These are phyloP conservation scores for Macrophomina tecta DNA, from an alignment of 2,329 filamentous ascomycete species.

Conservation along the genomic window DNA sequence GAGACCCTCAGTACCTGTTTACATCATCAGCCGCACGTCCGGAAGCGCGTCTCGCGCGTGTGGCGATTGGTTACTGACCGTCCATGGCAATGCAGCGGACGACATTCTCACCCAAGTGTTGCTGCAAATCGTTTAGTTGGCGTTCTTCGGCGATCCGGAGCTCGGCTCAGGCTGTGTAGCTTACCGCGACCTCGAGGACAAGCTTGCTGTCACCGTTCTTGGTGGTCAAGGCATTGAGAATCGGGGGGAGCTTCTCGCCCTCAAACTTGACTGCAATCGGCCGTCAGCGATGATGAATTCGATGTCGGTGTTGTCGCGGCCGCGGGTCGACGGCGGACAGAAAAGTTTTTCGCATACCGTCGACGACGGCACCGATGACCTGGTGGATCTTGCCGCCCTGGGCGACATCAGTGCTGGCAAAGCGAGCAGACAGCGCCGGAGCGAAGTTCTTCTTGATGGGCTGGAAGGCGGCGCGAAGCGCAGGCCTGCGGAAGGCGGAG, in stretches of 20 bases:
- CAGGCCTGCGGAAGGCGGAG: constrained; percentile 63
- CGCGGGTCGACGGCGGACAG: constrained; percentile 26
- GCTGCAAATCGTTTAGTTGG: constrained; percentile 60
- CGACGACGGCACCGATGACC: constrained; percentile 99
- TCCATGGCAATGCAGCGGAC: constrained; percentile 99
- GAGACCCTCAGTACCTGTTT: constrained; percentile 95
- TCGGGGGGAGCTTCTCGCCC: constrained; percentile 87
- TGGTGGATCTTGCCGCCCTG: constrained; percentile 71
- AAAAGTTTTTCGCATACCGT: constrained; percentile 71
- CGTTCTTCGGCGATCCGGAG: constrained; percentile 29
- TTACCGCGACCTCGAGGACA: constrained; percentile 94
- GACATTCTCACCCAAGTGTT: constrained; percentile 99
- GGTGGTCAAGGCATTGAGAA: constrained; percentile 96
- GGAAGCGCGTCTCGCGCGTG: constrained; percentile 15
- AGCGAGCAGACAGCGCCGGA: constrained; percentile 65
- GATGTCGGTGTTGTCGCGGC: constrained; percentile 28
- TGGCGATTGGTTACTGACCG: constrained; percentile 65
- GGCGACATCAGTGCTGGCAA: constrained; percentile 64
- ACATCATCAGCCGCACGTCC: constrained; percentile 32
- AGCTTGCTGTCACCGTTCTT: constrained; percentile 93
- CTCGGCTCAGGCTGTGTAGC: constrained; percentile 26
- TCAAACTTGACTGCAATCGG: constrained; percentile 89
- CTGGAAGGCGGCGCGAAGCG: constrained; percentile 55
- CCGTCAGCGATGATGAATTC: constrained; percentile 40
- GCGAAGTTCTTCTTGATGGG: constrained; percentile 63